Percentiles rank a stretch among this genome's conserved stretches.
Evolutionary conservation across 345 rosid genomes (phyloP).

Genomic region (Toxicodendron radicans): DNA sequence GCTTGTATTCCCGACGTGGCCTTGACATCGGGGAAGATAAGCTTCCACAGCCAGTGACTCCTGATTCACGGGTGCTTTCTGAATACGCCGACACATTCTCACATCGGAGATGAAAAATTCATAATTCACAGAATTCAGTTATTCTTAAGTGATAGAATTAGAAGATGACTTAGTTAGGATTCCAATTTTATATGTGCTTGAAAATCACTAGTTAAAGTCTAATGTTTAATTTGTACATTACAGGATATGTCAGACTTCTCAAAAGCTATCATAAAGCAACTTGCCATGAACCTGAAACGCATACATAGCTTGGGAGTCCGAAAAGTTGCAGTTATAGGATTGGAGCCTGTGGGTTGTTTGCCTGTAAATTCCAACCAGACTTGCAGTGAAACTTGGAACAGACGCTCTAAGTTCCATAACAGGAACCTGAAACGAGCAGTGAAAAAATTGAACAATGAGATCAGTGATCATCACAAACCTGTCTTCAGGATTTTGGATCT

Average conservation of each 20-base stretch:
- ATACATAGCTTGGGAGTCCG: constrained; percentile 35
- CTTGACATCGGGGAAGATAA: no score
- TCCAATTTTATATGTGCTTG: no score
- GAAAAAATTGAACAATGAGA: constrained; percentile 22
- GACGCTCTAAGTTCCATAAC: constrained; percentile 34
- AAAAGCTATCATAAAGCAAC: constrained; percentile 20
- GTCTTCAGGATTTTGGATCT: constrained; percentile 30
- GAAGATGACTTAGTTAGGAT: no score
- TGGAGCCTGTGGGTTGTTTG: constrained; percentile 37
- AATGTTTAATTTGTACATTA: background rate
- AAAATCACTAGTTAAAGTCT: no score
- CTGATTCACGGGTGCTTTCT: no score
- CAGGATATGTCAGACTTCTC: constrained; percentile 27
- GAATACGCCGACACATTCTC: no score
- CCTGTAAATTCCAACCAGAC: constrained; percentile 30
- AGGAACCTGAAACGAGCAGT: constrained; percentile 14
- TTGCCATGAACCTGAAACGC: constrained; percentile 25
- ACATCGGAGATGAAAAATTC: no score
- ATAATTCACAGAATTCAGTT: no score
- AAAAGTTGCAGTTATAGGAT: constrained; percentile 30
- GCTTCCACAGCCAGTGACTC: no score
- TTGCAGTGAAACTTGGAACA: constrained; percentile 30
- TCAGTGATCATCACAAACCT: background rate
- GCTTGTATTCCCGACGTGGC: no score
- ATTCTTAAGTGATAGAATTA: no score